Base-by-base conservation (phyloP, 129 eudicot species). In the Solidago caesia region DNA sequence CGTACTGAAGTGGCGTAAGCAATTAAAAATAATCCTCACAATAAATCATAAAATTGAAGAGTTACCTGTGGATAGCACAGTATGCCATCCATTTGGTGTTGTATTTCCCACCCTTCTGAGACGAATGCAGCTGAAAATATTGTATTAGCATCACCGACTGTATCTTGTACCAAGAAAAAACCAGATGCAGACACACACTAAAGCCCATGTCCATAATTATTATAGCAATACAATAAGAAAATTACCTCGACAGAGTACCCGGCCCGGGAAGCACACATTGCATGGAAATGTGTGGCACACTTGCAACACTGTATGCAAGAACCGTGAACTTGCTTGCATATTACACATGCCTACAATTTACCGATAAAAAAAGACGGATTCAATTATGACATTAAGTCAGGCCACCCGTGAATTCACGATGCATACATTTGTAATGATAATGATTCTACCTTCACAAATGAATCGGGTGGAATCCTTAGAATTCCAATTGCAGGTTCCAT, bases 401-500 rank as follows among this genome's bases (percentile, higher is more conserved):
- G 26, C 26, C 53, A 44, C 21, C 12, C 12, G n/a, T 65, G 39
- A 33, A 33, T 33, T 3, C 39, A 33, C 39, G 7, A 44, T 16
- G 42, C 15, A 33, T 39, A 14, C 5, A 66, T 45, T 47, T 47
- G 57, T 21, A 53, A 13, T 44, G 21, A 61, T 42, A 53, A 64
- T 66, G 52, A 27, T 52, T 68, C 41, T 87, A 95, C 99, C 95
- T 87, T 95, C 48, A 82, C 69, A 84, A 95, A 95, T 79, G 89
- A 76, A 25, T 70, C 80, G 21, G 88, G 82, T 52, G 99, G 89
- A 80, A 89, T 84, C 77, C 85, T 81, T 21, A 87, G 57, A 68
- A 95, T 67, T 27, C 99, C 99, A 80, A 81, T 77, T 6, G 97
- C 99, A 53, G 99, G 99, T 85, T 95, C 99, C 99, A 95, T 95